These are phyloP conservation scores for Candida tetrigidarum DNA, from an alignment of 1,139 yeast species.

Conservation along the genomic window DNA sequence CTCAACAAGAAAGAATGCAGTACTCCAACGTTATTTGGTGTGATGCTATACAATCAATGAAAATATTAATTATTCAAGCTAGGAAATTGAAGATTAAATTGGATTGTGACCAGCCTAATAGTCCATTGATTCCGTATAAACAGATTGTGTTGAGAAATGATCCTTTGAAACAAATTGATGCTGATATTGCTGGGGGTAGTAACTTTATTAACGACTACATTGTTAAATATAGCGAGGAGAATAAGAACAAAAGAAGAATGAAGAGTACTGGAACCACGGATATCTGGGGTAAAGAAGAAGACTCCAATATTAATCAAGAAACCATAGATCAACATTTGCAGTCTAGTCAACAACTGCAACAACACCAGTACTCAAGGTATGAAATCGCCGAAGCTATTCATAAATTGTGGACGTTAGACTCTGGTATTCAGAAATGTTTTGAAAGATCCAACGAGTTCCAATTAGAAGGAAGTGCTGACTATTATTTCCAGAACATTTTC, in stretches of 20 bases:
- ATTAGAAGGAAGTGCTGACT: constrained; percentile 77
- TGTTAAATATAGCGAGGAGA: constrained; percentile 60
- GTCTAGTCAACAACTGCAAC: constrained; percentile 7
- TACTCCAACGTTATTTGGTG: constrained; percentile 95
- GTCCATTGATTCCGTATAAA: constrained; percentile 50
- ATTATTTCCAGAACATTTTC: constrained; percentile 71
- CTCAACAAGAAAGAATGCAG: constrained; percentile 76
- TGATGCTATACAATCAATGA: constrained; percentile 89
- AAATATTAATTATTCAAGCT: constrained; percentile 75
- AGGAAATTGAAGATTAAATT: constrained; percentile 61
- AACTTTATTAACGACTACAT: constrained; percentile 68
- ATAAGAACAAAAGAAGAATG: constrained; percentile 50
- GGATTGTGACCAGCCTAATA: constrained; percentile 59
- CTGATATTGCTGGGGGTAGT: constrained; percentile 71
- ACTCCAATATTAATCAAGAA: constrained; percentile 17
- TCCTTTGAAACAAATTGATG: constrained; percentile 64
- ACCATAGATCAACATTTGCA: constrained; percentile 19
- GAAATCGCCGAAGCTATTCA: constrained; percentile 72
- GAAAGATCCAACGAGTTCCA: constrained; percentile 76
- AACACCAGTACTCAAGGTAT: constrained; percentile 21
- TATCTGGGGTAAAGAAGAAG: constrained; percentile 39
- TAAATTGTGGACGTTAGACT: constrained; percentile 68
- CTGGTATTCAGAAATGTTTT: constrained; percentile 66
- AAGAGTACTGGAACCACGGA: constrained; percentile 57
- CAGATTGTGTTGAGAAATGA: constrained; percentile 57